These are phyloP conservation scores for Lepidium sativum DNA, from an alignment of 345 rosid genomes.

Conservation along the genomic window DNA sequence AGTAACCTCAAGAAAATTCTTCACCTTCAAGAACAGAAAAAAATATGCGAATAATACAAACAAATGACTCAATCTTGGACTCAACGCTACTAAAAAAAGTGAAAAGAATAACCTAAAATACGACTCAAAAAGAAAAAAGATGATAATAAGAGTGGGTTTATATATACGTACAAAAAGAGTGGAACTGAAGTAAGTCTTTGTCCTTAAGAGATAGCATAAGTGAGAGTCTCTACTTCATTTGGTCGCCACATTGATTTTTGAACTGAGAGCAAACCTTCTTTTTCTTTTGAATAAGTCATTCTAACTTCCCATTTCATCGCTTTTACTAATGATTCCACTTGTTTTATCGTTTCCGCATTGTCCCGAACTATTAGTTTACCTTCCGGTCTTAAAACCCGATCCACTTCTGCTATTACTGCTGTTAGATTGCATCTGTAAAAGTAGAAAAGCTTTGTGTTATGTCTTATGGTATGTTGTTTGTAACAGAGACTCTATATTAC, in stretches of 20 bases:
- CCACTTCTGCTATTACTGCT: slow-evolving; percentile 80
- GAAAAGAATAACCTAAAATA: slow-evolving; percentile 20
- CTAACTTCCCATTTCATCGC: slow-evolving; percentile 82
- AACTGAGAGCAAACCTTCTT: slow-evolving; percentile 77
- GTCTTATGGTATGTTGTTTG: background rate
- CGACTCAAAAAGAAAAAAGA: background rate
- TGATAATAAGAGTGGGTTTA: background rate
- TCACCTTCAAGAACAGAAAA: background rate
- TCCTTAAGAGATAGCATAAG: slow-evolving; percentile 50
- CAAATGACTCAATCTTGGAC: slow-evolving; percentile 17
- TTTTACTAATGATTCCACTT: slow-evolving; percentile 49
- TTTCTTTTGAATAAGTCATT: slow-evolving; percentile 64
- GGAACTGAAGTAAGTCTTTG: background rate
- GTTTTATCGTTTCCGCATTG: slow-evolving; percentile 44
- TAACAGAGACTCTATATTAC: background rate
- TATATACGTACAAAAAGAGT: slow-evolving; percentile 20
- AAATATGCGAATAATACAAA: slow-evolving; percentile 9
- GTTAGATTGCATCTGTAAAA: slow-evolving; percentile 54
- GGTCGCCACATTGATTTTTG: slow-evolving; percentile 90
- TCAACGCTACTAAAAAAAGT: background rate
- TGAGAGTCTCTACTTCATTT: slow-evolving; percentile 43
- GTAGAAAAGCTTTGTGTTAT: background rate
- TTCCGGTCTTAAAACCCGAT: slow-evolving; percentile 77
- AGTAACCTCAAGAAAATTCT: background rate
- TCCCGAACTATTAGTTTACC: slow-evolving; percentile 83